Base-by-base conservation (phyloP, 2,329 filamentous ascomycete genomes). In the Cadophora sp. region DNA sequence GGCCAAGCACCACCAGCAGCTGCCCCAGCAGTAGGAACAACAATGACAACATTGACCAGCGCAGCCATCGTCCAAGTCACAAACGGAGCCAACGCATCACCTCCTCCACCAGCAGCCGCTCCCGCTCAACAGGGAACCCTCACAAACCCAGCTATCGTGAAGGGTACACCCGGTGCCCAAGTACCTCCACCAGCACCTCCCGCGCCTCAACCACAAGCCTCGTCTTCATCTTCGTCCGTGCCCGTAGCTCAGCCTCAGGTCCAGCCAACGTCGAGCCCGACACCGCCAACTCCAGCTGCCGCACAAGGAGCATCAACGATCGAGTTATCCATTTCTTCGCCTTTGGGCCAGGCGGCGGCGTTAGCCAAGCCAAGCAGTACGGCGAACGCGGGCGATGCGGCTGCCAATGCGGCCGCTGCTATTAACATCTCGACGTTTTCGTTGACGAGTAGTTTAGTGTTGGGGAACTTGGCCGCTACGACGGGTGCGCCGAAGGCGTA, bases 391-490 rank as follows among this genome's bases (percentile, higher is more conserved):
- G 40, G 46, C 16, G 37, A 37, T 22, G 64, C 56, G 6, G 19
- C 66, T 9, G 34, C 46, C 4, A 51, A 43, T 14, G 61, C 48
- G 8, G 27, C 62, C 9, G 56, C 66, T 16, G 58, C 62, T 12
- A 73, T 77, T 37, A 68, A 78, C 61, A 77, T 78, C 62, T 71
- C 65, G 43, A 75, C 73, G 4, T 76, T 77, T 68, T 72, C 71
- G 7, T 69, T 78, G 29, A 64, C 70, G 11, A 77, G 74, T 56
- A 73, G 66, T 62, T 65, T 78, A 27, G 58, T 73, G 22, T 67
- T 78, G 14, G 77, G 77, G 11, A 75, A 67, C 56, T 70, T 78
- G 53, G 75, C 75, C 12, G 65, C 58, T 34, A 62, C 72, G 12
- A 72, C 72, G n/a, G 9, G 4, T n/a, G 34, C 29, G 4, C 46